Evolutionary conservation across 345 rosid genomes (phyloP), one percentile per base, ranked within the genome.

Genomic region (Citropsis articulata): DNA sequence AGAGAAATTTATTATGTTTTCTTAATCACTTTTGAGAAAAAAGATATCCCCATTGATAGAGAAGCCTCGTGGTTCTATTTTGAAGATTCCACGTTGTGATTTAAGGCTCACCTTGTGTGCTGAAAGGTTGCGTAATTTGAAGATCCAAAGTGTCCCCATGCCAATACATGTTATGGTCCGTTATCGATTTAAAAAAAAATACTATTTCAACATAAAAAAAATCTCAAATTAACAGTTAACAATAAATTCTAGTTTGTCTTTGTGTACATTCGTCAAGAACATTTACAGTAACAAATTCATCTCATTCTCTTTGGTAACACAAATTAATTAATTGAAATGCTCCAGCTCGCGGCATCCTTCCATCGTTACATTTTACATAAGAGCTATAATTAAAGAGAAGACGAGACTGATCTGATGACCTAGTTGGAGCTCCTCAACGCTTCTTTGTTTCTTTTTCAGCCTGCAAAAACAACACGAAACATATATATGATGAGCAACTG

Each of bases 371-470:
- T 22, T 22, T 22, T 59, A 59, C 27, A n/a, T 9, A 9, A 40
- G 62, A 9, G 62, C n/a, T 59, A 9, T 3, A 18, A 18, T 18
- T 1, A 18, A 53, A 53, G 6, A 5, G 57, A 53, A 53, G 4
- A 2, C 14, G 62, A 30, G 38, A 14, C 66, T 30, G 38, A 30
- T 30, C 7, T 28, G 35, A 19, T 33, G 4, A 42, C 19, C 4
- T 4, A 3, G 7, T 45, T 48, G 19, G 24, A 48, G 19, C 40
- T 70, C 35, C 73, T 86, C 82, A 85, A 64, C 69, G 89, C 86
- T 78, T 94, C 90, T 83, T 94, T 28, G 89, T 89, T 85, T 94
- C 98, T 82, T 77, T 91, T 70, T 94, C 98, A 75, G 98, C 97
- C 98, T 94, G 88, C 76, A 81, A 75, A 30, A 40, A 27, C 19